Base-by-base conservation (phyloP, 1,139 yeast species). In the Yamadazyma oceani region DNA sequence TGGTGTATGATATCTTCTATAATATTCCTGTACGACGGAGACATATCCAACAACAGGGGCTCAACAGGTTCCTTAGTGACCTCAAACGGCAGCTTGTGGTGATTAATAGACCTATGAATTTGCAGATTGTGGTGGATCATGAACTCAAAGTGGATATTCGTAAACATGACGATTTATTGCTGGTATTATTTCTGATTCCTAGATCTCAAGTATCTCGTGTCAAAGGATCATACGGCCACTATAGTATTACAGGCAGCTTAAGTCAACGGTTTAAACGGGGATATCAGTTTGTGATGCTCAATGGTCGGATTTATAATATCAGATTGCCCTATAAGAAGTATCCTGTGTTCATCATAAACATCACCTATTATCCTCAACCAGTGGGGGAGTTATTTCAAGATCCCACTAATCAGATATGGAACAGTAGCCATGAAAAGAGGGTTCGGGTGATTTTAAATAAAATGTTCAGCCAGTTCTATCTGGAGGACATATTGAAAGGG, bases 1-100 rank as follows among this genome's bases (percentile, higher is more conserved):
- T 56, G 0, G 72, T 78, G 0, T 50, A 62, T 4, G 72, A 77
- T 39, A 40, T 85, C 14, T 83, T 83, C 52, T 58, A 65, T 14
- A 67, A 64, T 27, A 37, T 78, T 2, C 89, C 90, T 0, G 89
- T 85, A 2, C 62, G 96, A 21, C 62, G 70, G 28, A 47, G 44
- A 8, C 61, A 60, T 8, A 32, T 62, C 2, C 28, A 51, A n/a
- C 46, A 52, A 5, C 42, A 50, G 3, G 56, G 69, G 0, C 43
- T 49, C 35, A 40, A 45, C 28, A 49, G 53, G 23, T 40, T 64
- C 13, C 34, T 67, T 0, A 58, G 57, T n/a, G 58, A 54, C 0
- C 27, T 80, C 1, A 66, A 70, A 41, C 19, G 19, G 3, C 11
- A 19, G 17, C 19, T 46, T 10, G 41, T 36, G 5, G 8, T 21